Percentiles rank a stretch among this genome's conserved stretches.
Evolutionary conservation across 2,329 filamentous ascomycete genomes (phyloP).

Genomic region (Ceratocystiopsis minuta): DNA sequence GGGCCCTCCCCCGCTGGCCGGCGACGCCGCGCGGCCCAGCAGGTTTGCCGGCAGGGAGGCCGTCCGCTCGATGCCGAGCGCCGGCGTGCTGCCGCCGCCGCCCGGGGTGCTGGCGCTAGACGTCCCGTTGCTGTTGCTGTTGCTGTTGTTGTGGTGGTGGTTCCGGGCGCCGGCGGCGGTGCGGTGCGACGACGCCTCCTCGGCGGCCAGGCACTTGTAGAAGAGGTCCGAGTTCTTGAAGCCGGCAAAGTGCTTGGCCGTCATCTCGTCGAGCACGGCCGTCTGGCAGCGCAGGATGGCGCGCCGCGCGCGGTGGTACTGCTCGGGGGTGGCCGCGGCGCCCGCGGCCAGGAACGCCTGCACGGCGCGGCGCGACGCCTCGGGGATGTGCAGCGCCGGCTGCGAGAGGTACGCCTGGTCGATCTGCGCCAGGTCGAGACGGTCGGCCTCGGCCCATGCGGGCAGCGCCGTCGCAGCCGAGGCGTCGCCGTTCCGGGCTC

Average conservation of each 20-base stretch:
- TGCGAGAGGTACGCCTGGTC: slow-evolving; percentile 75
- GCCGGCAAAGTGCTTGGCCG: slow-evolving; percentile 57
- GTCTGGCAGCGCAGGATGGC: slow-evolving; percentile 73
- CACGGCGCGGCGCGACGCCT: slow-evolving; percentile 50
- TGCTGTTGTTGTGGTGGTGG: slow-evolving; percentile 5
- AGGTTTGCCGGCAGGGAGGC: neutral
- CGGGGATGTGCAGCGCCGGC: slow-evolving; percentile 61
- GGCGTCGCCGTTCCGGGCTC: slow-evolving; percentile 17
- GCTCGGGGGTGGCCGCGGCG: slow-evolving; percentile 53
- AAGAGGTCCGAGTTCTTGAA: slow-evolving; percentile 91
- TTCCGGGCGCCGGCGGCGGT: slow-evolving; percentile 10
- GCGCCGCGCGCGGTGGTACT: slow-evolving; percentile 68
- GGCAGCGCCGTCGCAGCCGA: slow-evolving; percentile 20
- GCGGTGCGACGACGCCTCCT: slow-evolving; percentile 41
- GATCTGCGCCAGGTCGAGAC: slow-evolving; percentile 77
- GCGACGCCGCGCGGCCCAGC: neutral
- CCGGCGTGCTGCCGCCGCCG: neutral
- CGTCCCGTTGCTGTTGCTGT: neutral
- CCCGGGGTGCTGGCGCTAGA: neutral
- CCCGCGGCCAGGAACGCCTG: slow-evolving; percentile 64
- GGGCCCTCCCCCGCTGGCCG: too few species aligned
- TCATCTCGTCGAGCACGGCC: slow-evolving; percentile 67
- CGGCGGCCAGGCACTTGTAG: slow-evolving; percentile 86
- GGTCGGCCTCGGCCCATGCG: slow-evolving; percentile 68
- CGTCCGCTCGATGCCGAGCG: neutral